These are phyloP conservation scores for Blumeria hordei DNA, from an alignment of 2,329 filamentous ascomycete genomes.

Conservation along the genomic window DNA sequence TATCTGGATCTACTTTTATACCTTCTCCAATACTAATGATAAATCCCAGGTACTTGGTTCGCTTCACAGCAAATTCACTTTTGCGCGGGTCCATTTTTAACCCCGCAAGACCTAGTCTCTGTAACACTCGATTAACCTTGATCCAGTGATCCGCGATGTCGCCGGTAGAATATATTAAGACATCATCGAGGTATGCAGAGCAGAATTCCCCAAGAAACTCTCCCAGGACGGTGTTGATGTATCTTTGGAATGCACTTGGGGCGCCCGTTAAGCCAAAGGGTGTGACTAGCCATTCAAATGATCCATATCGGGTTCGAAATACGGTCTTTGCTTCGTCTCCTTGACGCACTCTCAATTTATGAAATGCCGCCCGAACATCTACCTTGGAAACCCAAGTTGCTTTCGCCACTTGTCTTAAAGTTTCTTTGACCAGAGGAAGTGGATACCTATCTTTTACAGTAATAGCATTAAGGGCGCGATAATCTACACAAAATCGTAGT, in stretches of 20 bases:
- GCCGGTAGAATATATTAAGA: neutral
- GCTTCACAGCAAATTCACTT: neutral
- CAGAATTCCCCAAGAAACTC: neutral
- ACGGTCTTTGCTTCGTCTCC: neutral
- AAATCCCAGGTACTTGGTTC: neutral
- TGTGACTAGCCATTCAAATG: conserved; percentile 1
- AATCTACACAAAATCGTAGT: too few relatives aligned
- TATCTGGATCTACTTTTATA: neutral
- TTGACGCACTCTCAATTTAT: neutral
- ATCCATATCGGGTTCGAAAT: neutral
- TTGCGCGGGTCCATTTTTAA: neutral
- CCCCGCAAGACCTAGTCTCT: neutral
- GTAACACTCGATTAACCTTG: neutral
- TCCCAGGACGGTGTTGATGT: neutral
- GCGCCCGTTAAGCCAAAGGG: neutral
- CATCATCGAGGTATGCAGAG: neutral
- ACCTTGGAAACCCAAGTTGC: neutral
- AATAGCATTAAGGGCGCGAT: too few relatives aligned
- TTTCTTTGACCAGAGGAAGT: too few relatives aligned
- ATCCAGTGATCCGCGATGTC: neutral
- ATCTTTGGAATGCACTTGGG: neutral
- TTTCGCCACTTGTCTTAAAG: too few relatives aligned
- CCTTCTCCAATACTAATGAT: neutral
- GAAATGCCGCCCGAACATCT: neutral
- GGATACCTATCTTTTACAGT: too few relatives aligned